phyloP scores from a whole-genome alignment of 352 stramenopile genomes.

The Globisporangium iwayamae region DNA sequence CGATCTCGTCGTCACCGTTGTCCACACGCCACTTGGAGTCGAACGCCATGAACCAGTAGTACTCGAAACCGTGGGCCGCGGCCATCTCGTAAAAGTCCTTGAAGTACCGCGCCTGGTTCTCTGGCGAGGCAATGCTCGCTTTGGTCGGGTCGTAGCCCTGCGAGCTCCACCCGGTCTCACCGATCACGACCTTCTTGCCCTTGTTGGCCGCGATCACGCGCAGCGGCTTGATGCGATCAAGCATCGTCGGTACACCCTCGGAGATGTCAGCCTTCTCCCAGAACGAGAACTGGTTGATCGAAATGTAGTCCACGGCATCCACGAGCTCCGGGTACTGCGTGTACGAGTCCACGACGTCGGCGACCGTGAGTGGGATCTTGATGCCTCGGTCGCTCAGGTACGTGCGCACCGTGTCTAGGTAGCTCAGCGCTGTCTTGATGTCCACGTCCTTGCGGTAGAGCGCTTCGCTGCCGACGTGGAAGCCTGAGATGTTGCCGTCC shows the following conservation, averaged over 20 bases:
- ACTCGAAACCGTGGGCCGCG: conserved; percentile 38
- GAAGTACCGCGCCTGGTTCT: conserved; percentile 65
- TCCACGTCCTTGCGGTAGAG: conserved; percentile 66
- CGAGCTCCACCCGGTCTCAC: conserved; percentile 69
- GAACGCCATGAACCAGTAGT: conserved; percentile 77
- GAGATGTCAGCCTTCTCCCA: conserved; percentile 54
- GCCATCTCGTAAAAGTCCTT: conserved; percentile 64
- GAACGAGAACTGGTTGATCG: conserved; percentile 80
- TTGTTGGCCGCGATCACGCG: conserved; percentile 38
- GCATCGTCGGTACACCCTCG: conserved; percentile 39
- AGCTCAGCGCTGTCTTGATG: conserved; percentile 40
- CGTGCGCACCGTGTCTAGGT: conserved; percentile 59
- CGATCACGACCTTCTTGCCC: conserved; percentile 60
- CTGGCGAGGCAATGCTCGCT: conserved; percentile 36
- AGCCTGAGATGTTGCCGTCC: conserved; percentile 41
- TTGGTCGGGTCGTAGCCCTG: conserved; percentile 22
- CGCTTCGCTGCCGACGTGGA: conserved; percentile 64
- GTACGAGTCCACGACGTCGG: conserved; percentile 72
- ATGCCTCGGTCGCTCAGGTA: conserved; percentile 37
- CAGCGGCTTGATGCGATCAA: conserved; percentile 55
- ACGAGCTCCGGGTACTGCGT: conserved; percentile 52
- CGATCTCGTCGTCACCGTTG: conserved; percentile 46
- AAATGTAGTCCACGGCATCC: conserved; percentile 61
- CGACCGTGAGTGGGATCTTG: conserved; percentile 58
- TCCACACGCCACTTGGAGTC: conserved; percentile 56